Percentiles rank a stretch among this genome's conserved stretches.
Conservation (phyloP, 106 monocot species). For the Xerophyta viscosa region DNA sequence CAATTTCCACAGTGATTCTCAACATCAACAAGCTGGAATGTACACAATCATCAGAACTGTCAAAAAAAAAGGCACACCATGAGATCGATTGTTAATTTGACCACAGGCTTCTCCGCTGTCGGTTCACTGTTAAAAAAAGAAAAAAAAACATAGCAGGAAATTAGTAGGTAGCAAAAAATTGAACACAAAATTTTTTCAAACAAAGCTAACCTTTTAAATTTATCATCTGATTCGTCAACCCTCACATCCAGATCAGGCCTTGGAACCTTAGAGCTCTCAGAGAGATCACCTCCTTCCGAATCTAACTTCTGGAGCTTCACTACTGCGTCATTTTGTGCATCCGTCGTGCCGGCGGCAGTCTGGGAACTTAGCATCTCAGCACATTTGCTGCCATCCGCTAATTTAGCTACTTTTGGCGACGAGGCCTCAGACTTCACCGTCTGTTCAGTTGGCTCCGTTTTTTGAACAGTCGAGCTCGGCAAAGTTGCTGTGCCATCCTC, state of each 20-base stretch:
- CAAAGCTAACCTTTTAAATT: conserved; percentile 42
- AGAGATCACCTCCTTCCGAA: conserved; percentile 6
- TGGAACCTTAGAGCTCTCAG: conserved; percentile 11
- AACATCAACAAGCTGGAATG: too few species aligned
- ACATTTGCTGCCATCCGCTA: too few species aligned
- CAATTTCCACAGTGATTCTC: not conserved
- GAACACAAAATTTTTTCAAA: not conserved
- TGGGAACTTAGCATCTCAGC: too few species aligned
- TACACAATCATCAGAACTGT: not conserved
- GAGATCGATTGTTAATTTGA: too few species aligned
- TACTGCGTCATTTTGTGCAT: too few species aligned
- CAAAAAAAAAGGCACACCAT: too few species aligned
- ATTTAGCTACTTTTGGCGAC: conserved; percentile 43
- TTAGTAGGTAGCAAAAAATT: not conserved
- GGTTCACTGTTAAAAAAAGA: conserved; percentile 32
- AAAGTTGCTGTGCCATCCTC: conserved; percentile 40
- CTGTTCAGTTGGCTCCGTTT: conserved; percentile 28
- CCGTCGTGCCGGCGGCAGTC: too few species aligned
- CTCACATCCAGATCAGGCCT: conserved; percentile 21
- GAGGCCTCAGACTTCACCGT: conserved; percentile 11
- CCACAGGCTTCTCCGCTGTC: conserved; percentile 27
- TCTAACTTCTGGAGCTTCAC: conserved; percentile 13
- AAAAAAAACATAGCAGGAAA: conserved; percentile 6
- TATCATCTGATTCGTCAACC: conserved; percentile 18
- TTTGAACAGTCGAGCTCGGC: conserved; percentile 7